Evolutionary conservation across 2,329 filamentous ascomycete species (phyloP).

Genomic region (Fusarium bactridioides): DNA sequence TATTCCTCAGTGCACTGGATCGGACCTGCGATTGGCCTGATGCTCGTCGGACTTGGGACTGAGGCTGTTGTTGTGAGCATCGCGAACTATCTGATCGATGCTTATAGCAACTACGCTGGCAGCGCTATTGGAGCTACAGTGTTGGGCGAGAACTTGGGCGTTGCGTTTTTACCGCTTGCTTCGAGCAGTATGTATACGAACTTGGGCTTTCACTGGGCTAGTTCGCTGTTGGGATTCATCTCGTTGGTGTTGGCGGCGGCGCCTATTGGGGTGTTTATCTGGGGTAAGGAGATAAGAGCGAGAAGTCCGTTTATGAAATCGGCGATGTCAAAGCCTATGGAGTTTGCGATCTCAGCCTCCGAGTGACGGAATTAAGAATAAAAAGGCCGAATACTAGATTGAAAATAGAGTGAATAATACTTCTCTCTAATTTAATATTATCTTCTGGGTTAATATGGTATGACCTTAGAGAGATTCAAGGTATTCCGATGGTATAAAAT

Average conservation of each 20-base stretch:
- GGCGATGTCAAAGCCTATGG: slow-evolving; percentile 10
- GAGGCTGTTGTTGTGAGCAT: slow-evolving; percentile 25
- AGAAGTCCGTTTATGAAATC: slow-evolving; percentile 29
- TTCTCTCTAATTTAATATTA: too few relatives aligned
- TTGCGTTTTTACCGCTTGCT: slow-evolving; percentile 23
- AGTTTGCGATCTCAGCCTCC: neutral
- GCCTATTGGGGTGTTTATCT: slow-evolving; percentile 19
- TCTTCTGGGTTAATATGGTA: fast-evolving
- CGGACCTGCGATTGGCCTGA: slow-evolving; percentile 7
- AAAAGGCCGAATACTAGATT: too few relatives aligned
- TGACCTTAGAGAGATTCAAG: fast-evolving
- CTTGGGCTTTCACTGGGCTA: slow-evolving; percentile 27
- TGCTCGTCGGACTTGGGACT: slow-evolving; percentile 19
- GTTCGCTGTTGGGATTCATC: slow-evolving; percentile 15
- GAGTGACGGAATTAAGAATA: fast-evolving
- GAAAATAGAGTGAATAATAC: too few relatives aligned
- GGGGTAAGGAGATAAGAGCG: slow-evolving; percentile 22
- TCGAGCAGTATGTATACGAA: slow-evolving; percentile 27
- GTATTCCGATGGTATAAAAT: too few relatives aligned
- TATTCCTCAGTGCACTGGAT: slow-evolving; percentile 14
- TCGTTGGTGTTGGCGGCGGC: slow-evolving; percentile 16
- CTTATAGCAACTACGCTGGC: slow-evolving; percentile 24
- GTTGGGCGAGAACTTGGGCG: slow-evolving; percentile 16
- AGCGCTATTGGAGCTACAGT: slow-evolving; percentile 23
- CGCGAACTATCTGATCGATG: slow-evolving; percentile 24